Evolutionary conservation across 306 rosid species (phyloP).

Genomic region (Fragaria vesca): DNA sequence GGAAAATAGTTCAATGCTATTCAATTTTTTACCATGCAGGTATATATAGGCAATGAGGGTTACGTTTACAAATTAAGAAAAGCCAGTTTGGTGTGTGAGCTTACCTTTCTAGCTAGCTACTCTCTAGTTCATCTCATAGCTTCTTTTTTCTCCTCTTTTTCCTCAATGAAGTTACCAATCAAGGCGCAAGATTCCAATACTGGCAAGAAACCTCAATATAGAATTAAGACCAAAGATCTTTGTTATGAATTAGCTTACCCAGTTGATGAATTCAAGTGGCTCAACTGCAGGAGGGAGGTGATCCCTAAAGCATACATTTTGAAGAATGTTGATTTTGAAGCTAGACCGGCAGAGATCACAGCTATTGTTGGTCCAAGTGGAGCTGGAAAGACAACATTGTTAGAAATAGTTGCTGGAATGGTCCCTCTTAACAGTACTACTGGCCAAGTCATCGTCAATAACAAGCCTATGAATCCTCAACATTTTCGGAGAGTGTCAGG

Average conservation of each 20-base stretch:
- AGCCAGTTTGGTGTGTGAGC: neutral
- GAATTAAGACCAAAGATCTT: slow-evolving; percentile 34
- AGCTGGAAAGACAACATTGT: slow-evolving; percentile 46
- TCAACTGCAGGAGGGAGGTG: slow-evolving; percentile 18
- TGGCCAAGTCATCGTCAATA: slow-evolving; percentile 42
- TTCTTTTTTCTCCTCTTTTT: neutral
- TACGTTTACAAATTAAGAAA: neutral
- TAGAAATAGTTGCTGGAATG: slow-evolving; percentile 44
- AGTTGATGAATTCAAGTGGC: slow-evolving; percentile 12
- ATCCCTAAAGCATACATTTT: slow-evolving; percentile 24
- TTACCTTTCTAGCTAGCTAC: neutral
- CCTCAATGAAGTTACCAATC: slow-evolving; percentile 26
- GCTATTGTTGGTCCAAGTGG: slow-evolving; percentile 57
- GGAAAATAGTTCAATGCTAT: neutral
- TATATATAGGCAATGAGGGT: neutral
- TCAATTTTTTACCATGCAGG: neutral
- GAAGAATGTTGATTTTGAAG: slow-evolving; percentile 46
- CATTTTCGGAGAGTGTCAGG: slow-evolving; percentile 42
- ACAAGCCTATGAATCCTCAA: slow-evolving; percentile 35
- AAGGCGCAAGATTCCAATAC: neutral
- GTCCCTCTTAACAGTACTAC: slow-evolving; percentile 26
- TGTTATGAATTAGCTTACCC: slow-evolving; percentile 31
- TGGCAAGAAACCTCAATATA: slow-evolving; percentile 9
- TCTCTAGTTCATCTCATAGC: neutral
- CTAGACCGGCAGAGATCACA: slow-evolving; percentile 39